These are phyloP conservation scores for Jacaranda mimosifolia DNA, from an alignment of 257 asterid species.

Conservation along the genomic window DNA sequence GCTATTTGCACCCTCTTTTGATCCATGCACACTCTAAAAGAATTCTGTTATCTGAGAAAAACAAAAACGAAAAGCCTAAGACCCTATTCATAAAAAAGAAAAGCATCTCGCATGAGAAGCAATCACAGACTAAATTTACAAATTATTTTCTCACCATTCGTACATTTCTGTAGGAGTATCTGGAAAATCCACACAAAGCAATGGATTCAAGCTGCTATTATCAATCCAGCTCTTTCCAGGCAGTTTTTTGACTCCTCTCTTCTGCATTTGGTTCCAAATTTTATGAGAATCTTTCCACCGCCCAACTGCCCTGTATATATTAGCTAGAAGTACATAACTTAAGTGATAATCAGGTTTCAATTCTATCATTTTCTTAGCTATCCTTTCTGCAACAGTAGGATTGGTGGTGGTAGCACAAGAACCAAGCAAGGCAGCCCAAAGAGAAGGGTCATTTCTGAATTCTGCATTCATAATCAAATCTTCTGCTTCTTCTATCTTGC, in stretches of 20 bases:
- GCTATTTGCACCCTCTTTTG: background rate
- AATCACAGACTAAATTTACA: background rate
- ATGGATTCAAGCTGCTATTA: conserved; percentile 35
- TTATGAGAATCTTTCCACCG: conserved; percentile 83
- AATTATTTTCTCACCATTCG: conserved; percentile 20
- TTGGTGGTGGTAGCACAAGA: conserved; percentile 70
- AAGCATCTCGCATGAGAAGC: background rate
- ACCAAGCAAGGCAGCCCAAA: conserved; percentile 87
- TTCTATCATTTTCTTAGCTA: conserved; percentile 74
- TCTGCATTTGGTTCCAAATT: conserved; percentile 64
- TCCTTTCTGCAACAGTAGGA: conserved; percentile 66
- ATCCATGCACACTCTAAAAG: background rate
- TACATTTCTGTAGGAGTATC: conserved; percentile 28
- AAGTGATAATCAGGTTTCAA: conserved; percentile 82
- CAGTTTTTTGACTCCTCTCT: conserved; percentile 62
- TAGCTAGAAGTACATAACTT: conserved; percentile 82
- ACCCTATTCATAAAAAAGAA: background rate
- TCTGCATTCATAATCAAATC: conserved; percentile 57
- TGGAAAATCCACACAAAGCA: conserved; percentile 12
- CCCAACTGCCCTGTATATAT: conserved; percentile 75
- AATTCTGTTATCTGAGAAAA: conserved; percentile 5
- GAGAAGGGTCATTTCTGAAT: conserved; percentile 55
- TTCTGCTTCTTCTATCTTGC: conserved; percentile 84
- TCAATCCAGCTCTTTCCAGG: conserved; percentile 94
- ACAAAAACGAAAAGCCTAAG: background rate